These are phyloP conservation scores for Rhizopogon sp. DNA, from an alignment of 768 basidiomycete species.

Conservation along the genomic window DNA sequence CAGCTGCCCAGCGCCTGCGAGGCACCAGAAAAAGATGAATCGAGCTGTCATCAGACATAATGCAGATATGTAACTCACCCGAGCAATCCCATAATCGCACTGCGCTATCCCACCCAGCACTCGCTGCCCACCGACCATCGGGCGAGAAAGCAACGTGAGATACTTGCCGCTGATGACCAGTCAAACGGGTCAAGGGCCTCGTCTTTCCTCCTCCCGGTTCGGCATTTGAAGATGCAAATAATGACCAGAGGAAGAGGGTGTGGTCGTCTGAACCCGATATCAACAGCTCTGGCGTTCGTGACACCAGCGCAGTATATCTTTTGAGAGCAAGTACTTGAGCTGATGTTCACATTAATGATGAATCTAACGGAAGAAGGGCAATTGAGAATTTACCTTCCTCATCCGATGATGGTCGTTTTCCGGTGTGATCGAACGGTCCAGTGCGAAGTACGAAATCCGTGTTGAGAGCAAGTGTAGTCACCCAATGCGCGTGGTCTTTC, in stretches of 20 bases:
- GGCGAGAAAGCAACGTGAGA: slow-evolving; percentile 93
- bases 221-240: slow-evolving; percentile 48
- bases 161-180: slow-evolving; percentile 93
- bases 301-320: slow-evolving; percentile 71
- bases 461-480: slow-evolving; percentile 92
- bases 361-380: neutral
- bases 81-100: slow-evolving; percentile 87
- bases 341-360: slow-evolving; percentile 21
- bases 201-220: slow-evolving; percentile 39
- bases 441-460: slow-evolving; percentile 94
- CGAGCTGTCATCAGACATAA: neutral
- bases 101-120: slow-evolving; percentile 85
- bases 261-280: slow-evolving; percentile 98
- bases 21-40: neutral
- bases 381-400: slow-evolving; percentile 63
- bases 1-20: slow-evolving; percentile 39
- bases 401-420: slow-evolving; percentile 72
- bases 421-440: slow-evolving; percentile 89
- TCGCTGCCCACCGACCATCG: slow-evolving; percentile 88
- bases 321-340: slow-evolving; percentile 72
- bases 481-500: slow-evolving; percentile 98
- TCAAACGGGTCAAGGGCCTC: slow-evolving; percentile 74
- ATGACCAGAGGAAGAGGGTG: slow-evolving; percentile 94
- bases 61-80: slow-evolving; percentile 38
- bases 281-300: slow-evolving; percentile 66